phyloP scores from a whole-genome alignment of 225 moss, liverwort and hornwort genomes.

The Antitrichia curtipendula region DNA sequence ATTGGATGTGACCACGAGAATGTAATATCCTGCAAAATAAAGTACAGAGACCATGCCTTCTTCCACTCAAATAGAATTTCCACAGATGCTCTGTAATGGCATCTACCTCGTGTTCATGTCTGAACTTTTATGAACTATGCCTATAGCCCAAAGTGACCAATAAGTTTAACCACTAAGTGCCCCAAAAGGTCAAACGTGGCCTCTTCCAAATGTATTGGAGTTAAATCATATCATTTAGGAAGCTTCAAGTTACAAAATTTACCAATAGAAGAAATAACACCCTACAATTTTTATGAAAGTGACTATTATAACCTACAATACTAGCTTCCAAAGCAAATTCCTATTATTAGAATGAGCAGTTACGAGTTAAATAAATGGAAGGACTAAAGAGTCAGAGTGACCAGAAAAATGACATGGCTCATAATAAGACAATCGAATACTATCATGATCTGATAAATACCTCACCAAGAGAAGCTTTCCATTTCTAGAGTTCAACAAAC shows the following conservation, averaged over 20 bases:
- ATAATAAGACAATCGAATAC: not conserved
- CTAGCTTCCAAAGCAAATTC: not conserved
- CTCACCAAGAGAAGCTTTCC: slow-evolving; percentile 26
- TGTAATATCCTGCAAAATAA: not conserved
- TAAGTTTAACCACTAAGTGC: not conserved
- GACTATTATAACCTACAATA: not conserved
- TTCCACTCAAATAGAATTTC: not conserved
- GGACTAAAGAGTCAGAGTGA: not conserved
- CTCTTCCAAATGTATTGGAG: not conserved
- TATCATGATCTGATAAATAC: not conserved
- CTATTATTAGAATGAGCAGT: not conserved
- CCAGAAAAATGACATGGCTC: not conserved
- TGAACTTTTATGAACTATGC: not conserved
- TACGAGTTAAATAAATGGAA: not conserved
- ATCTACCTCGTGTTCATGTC: not conserved
- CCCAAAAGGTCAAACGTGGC: not conserved
- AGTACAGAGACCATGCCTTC: not conserved
- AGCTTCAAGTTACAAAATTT: not conserved
- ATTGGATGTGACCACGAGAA: not conserved
- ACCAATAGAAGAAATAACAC: not conserved
- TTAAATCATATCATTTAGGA: not conserved
- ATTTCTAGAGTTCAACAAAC: slow-evolving; percentile 21
- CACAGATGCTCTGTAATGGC: not conserved
- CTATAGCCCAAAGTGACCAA: not conserved
- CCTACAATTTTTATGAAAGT: no score